These are phyloP conservation scores for Chaetoceros tenuissimus DNA, from an alignment of 108 stramenopile genomes.

Conservation along the genomic window DNA sequence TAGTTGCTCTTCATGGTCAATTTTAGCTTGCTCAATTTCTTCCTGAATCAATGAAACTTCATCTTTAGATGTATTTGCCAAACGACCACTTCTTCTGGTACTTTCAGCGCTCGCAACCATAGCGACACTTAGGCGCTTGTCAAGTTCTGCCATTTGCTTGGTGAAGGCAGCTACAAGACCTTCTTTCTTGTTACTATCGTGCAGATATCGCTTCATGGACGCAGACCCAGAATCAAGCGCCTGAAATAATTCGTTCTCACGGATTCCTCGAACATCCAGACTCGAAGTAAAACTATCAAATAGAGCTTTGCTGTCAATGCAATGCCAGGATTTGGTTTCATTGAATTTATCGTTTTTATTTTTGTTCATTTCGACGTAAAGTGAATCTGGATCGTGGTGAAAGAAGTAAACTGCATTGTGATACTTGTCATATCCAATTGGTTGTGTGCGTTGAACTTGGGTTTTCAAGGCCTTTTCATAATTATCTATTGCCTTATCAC, in stretches of 20 bases:
- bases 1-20: slow-evolving; percentile 26
- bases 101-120: slow-evolving; percentile 34
- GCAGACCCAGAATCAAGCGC: slow-evolving; percentile 24
- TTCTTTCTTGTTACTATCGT: slow-evolving; percentile 56
- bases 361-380: slow-evolving; percentile 50
- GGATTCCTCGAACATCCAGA: slow-evolving; percentile 64
- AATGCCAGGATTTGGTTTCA: slow-evolving; percentile 53
- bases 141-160: slow-evolving; percentile 46
- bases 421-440: slow-evolving; percentile 65
- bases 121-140: slow-evolving; percentile 53
- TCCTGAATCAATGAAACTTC: slow-evolving; percentile 39
- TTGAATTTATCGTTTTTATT: slow-evolving; percentile 25
- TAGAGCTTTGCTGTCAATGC: slow-evolving; percentile 56
- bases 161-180: slow-evolving; percentile 21
- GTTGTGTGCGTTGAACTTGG: slow-evolving; percentile 56
- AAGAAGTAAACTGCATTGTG: slow-evolving; percentile 66
- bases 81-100: slow-evolving; percentile 60
- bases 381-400: slow-evolving; percentile 55
- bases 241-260: slow-evolving; percentile 52
- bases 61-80: slow-evolving; percentile 48
- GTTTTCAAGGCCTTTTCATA: slow-evolving; percentile 60
- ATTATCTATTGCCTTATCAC: slow-evolving; percentile 56
- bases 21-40: slow-evolving; percentile 25
- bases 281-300: slow-evolving; percentile 52
- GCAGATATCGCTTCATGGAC: slow-evolving; percentile 35